Evolutionary conservation across 164 flowering plant genomes (phyloP).

Genomic region (Chimonanthus salicifolius): DNA sequence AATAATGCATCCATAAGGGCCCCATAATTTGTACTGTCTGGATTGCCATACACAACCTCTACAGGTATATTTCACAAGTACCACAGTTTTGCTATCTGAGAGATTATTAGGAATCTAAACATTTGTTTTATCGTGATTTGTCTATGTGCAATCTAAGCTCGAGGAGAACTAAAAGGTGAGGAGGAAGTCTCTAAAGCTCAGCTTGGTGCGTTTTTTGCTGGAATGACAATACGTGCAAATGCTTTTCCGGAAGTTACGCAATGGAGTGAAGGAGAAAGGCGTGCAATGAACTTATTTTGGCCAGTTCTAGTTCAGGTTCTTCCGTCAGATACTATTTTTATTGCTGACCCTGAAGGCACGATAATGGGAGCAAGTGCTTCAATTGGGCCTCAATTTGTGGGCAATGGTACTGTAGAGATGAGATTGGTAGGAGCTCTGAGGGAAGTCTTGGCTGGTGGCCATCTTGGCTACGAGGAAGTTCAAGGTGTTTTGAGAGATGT

Average conservation of each 20-base stretch:
- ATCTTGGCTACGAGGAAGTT: conserved; percentile 96
- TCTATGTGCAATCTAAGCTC: conserved; percentile 32
- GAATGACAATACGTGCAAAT: conserved; percentile 93
- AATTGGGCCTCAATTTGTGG: conserved; percentile 74
- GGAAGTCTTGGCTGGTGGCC: conserved; percentile 97
- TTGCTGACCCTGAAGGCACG: conserved; percentile 98
- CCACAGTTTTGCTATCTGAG: neutral
- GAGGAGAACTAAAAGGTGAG: conserved; percentile 85
- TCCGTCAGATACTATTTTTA: conserved; percentile 72
- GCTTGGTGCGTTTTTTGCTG: conserved; percentile 95
- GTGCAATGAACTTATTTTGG: conserved; percentile 83
- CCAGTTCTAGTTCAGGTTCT: conserved; percentile 65
- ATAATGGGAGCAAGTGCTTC: conserved; percentile 74
- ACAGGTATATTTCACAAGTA: neutral
- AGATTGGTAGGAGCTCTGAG: conserved; percentile 95
- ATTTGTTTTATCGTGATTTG: neutral
- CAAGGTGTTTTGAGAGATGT: conserved; percentile 84
- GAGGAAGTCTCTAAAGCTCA: conserved; percentile 83
- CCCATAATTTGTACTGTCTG: neutral
- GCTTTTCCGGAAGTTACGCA: conserved; percentile 88
- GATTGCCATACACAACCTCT: neutral
- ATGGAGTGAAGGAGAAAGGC: conserved; percentile 98
- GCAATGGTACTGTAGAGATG: conserved; percentile 65
- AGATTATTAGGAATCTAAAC: neutral
- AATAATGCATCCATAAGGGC: neutral